Conservation (phyloP, 805 yeast species). For the Wickerhamiella occidentalis region DNA sequence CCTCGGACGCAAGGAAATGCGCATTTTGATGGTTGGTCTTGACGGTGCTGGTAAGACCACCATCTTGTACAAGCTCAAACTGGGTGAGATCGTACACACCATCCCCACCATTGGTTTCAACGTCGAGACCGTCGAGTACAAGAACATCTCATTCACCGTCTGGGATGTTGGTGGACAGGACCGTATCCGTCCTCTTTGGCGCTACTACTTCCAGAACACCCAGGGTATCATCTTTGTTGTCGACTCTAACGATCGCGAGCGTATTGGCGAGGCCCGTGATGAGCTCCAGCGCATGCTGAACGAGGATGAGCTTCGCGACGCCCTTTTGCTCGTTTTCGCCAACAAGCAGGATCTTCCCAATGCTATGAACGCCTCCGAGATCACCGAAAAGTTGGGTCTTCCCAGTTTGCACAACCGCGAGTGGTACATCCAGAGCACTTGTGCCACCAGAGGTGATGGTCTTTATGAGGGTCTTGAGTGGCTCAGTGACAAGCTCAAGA, state of each 20-base stretch:
- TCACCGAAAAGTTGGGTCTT: slow-evolving; percentile 91
- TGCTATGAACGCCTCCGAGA: slow-evolving; percentile 98
- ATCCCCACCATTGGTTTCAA: slow-evolving; percentile 96
- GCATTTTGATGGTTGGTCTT: slow-evolving; percentile 95
- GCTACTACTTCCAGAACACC: slow-evolving; percentile 97
- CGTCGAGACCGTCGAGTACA: slow-evolving; percentile 94
- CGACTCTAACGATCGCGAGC: slow-evolving; percentile 95
- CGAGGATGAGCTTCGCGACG: slow-evolving; percentile 96
- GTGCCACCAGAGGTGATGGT: slow-evolving; percentile 99
- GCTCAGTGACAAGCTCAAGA: slow-evolving; percentile 85
- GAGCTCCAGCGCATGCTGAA: slow-evolving; percentile 96
- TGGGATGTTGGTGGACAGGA: slow-evolving; percentile 99
- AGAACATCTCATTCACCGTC: slow-evolving; percentile 90
- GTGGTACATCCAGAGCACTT: slow-evolving; percentile 98
- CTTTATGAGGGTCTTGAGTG: slow-evolving; percentile 95
- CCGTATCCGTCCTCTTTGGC: slow-evolving; percentile 96
- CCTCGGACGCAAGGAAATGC: slow-evolving; percentile 95
- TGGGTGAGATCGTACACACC: slow-evolving; percentile 92
- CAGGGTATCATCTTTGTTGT: slow-evolving; percentile 97
- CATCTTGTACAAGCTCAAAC: slow-evolving; percentile 83
- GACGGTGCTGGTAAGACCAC: slow-evolving; percentile 99
- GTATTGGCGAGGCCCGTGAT: slow-evolving; percentile 96
- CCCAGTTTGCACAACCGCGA: slow-evolving; percentile 97
- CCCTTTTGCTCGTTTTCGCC: slow-evolving; percentile 88
- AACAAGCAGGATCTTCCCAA: slow-evolving; percentile 98